Conservation (phyloP, 192 early-diverging fungal species). For the Backusella tarrabulga region DNA sequence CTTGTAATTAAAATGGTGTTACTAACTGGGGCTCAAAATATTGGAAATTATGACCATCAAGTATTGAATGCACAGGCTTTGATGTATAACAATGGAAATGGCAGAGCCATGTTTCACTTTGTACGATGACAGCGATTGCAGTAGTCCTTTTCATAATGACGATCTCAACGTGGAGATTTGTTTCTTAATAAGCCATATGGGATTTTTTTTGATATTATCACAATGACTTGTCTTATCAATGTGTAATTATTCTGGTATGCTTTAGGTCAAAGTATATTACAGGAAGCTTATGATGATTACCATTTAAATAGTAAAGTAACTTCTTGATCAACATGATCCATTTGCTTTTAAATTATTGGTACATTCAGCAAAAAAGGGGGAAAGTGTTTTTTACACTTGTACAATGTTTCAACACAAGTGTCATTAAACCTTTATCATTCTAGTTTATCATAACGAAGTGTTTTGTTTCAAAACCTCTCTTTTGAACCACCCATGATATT, state of each 20-base stretch:
- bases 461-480: not conserved
- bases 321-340: not conserved
- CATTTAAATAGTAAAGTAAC: not conserved
- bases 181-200: not conserved
- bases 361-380: not conserved
- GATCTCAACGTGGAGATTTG: not conserved
- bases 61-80: not conserved
- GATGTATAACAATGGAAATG: not conserved
- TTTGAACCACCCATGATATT: not conserved
- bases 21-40: not conserved
- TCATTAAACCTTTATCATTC: not conserved
- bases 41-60: not conserved
- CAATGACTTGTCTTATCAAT: not conserved
- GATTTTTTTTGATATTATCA: not conserved
- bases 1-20: not conserved
- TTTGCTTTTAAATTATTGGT: not conserved
- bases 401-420: not conserved
- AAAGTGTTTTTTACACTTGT: not conserved
- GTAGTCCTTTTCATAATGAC: not conserved
- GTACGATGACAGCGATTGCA: not conserved
- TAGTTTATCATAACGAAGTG: constrained; percentile 3
- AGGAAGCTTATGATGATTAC: not conserved
- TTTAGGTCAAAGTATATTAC: not conserved
- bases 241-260: not conserved
- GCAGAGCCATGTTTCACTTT: not conserved